phyloP scores from a whole-genome alignment of 805 yeast species.

The Candida namnaoensis region DNA sequence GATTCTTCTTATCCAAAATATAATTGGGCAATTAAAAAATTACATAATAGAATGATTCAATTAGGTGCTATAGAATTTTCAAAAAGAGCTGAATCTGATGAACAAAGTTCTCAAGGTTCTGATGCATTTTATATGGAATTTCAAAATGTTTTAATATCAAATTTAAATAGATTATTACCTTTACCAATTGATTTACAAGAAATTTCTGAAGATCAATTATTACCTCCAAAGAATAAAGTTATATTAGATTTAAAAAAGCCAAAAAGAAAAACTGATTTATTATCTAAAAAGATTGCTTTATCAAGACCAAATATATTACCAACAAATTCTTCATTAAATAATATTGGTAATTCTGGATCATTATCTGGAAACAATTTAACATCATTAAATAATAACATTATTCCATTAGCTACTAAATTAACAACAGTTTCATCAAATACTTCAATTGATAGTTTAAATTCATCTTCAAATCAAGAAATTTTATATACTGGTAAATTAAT shows the following conservation, averaged over 20 bases:
- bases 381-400: not conserved
- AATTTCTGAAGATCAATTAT: conserved; percentile 24
- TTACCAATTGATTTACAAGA: conserved; percentile 19
- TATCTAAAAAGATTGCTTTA: conserved; percentile 19
- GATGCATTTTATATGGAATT: conserved; percentile 76
- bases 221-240: conserved; percentile 28
- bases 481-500: conserved; percentile 33
- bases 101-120: conserved; percentile 63
- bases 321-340: not conserved
- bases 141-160: conserved; percentile 41
- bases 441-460: conserved; percentile 4
- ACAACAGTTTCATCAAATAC: not conserved
- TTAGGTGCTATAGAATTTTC: conserved; percentile 72
- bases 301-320: conserved; percentile 11
- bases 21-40: conserved; percentile 79
- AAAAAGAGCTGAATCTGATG: conserved; percentile 84
- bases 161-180: conserved; percentile 25
- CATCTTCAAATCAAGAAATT: not conserved
- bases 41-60: conserved; percentile 71
- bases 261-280: conserved; percentile 21
- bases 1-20: conserved; percentile 87
- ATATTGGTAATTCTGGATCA: not conserved
- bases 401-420: not conserved
- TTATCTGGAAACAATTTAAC: too few species aligned
- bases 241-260: conserved; percentile 18